phyloP scores from a whole-genome alignment of 345 rosid genomes.

The Arabidopsis thaliana region TAIR10.1 NC_003076.8:19381501-19382000 shows the following conservation, averaged over 20 bases:
- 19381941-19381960: constrained; percentile 85
- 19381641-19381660: constrained; percentile 29
- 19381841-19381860: constrained; percentile 83
- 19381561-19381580: constrained; percentile 35
- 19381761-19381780: constrained; percentile 21
- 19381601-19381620: constrained; percentile 15
- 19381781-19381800: constrained; percentile 37
- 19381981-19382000: constrained; percentile 73
- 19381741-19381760: not conserved
- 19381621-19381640: not conserved
- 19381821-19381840: constrained; percentile 64
- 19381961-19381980: constrained; percentile 74
- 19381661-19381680: constrained; percentile 37
- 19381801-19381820: constrained; percentile 29
- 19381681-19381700: constrained; percentile 42
- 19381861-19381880: constrained; percentile 56
- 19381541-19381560: constrained; percentile 33
- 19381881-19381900: not conserved
- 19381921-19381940: constrained; percentile 42
- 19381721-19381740: not conserved
- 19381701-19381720: constrained; percentile 25
- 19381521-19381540: constrained; percentile 20
- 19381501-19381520: constrained; percentile 33
- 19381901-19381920: not conserved
- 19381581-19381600: not conserved